Evolutionary conservation across 1,139 yeast species (phyloP).

Genomic region (Nakaseomyces sp.): DNA sequence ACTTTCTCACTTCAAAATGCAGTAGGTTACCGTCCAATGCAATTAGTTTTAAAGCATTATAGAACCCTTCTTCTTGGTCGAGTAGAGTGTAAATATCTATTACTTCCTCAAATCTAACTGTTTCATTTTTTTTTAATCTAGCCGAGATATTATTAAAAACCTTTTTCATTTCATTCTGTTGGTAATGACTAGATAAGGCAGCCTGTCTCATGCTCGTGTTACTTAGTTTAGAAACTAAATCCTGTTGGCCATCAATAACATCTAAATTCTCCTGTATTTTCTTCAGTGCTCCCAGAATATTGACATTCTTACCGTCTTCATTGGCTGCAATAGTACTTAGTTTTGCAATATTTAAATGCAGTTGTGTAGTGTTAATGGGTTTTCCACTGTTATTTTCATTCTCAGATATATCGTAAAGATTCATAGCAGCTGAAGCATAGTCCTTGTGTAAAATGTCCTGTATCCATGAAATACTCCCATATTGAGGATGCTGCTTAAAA

Average conservation of each 20-base stretch:
- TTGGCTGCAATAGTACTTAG: slow-evolving; percentile 35
- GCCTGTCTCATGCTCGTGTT: neutral
- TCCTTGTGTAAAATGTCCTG: slow-evolving; percentile 47
- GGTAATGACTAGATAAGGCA: neutral
- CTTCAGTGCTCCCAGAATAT: slow-evolving; percentile 29
- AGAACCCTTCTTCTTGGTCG: slow-evolving; percentile 34
- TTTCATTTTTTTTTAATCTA: slow-evolving; percentile 27
- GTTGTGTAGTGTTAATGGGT: slow-evolving; percentile 40
- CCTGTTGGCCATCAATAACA: slow-evolving; percentile 41
- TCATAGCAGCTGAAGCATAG: slow-evolving; percentile 43
- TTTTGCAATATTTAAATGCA: slow-evolving; percentile 67
- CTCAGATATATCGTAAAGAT: slow-evolving; percentile 38
- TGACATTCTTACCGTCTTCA: slow-evolving; percentile 11
- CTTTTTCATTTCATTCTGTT: slow-evolving; percentile 12
- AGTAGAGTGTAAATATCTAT: slow-evolving; percentile 51
- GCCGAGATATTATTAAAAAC: slow-evolving; percentile 14
- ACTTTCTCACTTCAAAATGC: slow-evolving; percentile 29
- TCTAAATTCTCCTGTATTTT: slow-evolving; percentile 44
- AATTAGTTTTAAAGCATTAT: slow-evolving; percentile 37
- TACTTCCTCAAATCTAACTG: slow-evolving; percentile 40
- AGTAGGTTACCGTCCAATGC: slow-evolving; percentile 29
- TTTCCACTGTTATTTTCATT: slow-evolving; percentile 32
- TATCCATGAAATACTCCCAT: slow-evolving; percentile 67
- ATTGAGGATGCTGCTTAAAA: slow-evolving; percentile 41
- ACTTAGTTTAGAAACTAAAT: slow-evolving; percentile 32